Evolutionary conservation across 371 early-diverging fungal genomes (phyloP), one percentile per base, ranked within the genome.

Genomic region (Actinomucor elegans): DNA sequence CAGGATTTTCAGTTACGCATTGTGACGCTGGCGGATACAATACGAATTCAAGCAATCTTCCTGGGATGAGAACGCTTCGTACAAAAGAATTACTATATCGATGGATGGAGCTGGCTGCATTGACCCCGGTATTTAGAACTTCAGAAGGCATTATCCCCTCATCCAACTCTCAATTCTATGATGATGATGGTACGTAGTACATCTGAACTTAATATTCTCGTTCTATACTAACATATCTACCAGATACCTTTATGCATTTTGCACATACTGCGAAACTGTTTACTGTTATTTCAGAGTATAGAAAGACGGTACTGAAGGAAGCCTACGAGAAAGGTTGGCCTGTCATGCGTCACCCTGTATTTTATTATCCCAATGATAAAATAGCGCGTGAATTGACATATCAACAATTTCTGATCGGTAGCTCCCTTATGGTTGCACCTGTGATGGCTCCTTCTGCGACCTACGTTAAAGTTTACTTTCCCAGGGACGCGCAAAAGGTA

Each of bases 51-150:
- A 69, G 67, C 4, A 49, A 45, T 9, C 46, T 62, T 21, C 70
- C 70, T 6, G 80, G 76, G 4, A 26, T 68, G 9, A 66, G 55
- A 20, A 64, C 69, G 63, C 24, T 46, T 24, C 62, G 79, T 23
- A 48, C 64, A 17, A 61, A 56, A 32, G 82, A 82, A 24, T 43
- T 80, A 20, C 45, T 82, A 4, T 53, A 56, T 12, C 60, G 82
- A 40, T 82, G 82, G 82, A 69, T 82, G 72, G 82, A 82, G 33
- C 55, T 80, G 14, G 75, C 73, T 9, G 74, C 70, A 6, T 76
- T 76, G 37, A 73, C 75, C 3, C 52, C 70, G 6, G 69, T 69
- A 4, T 82, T 68, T 45, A 62, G 79, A 48, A 77, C 78, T 2
- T 63, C 75, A 8, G 79, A 80, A 57, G 80, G 82, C 1, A 56